phyloP scores from a whole-genome alignment of 345 rosid species.

The Hibiscus mutabilis region DNA sequence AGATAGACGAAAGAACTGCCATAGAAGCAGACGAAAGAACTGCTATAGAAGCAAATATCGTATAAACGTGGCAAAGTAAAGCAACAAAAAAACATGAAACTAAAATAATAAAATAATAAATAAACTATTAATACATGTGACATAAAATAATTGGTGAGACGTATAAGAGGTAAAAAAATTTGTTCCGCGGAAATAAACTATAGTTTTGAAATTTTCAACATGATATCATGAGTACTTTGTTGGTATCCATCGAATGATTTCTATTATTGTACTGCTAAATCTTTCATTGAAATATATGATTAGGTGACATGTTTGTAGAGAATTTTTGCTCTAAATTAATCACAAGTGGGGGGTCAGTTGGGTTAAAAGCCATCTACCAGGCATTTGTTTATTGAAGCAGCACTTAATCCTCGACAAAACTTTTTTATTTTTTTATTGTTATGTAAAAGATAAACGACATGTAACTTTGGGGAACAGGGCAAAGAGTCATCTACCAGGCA shows the following conservation, averaged over 20 bases:
- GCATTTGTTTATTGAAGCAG: background rate
- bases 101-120: no score
- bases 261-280: conserved; percentile 7
- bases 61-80: no score
- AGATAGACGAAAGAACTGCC: no score
- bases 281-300: conserved; percentile 9
- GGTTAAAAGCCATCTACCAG: background rate
- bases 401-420: background rate
- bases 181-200: background rate
- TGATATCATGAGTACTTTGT: background rate
- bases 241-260: background rate
- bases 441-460: background rate
- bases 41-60: no score
- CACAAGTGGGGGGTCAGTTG: background rate
- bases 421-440: background rate
- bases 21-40: no score
- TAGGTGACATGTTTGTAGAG: background rate
- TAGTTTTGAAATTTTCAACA: background rate
- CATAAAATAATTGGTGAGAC: no score
- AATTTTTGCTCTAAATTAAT: conserved; percentile 11
- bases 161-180: no score
- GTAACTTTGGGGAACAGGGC: background rate
- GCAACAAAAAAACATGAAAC: no score
- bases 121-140: no score
- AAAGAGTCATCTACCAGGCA: no score